These are phyloP conservation scores for Fraxinus quadrangulata DNA, from an alignment of 257 asterid species.

Conservation along the genomic window DNA sequence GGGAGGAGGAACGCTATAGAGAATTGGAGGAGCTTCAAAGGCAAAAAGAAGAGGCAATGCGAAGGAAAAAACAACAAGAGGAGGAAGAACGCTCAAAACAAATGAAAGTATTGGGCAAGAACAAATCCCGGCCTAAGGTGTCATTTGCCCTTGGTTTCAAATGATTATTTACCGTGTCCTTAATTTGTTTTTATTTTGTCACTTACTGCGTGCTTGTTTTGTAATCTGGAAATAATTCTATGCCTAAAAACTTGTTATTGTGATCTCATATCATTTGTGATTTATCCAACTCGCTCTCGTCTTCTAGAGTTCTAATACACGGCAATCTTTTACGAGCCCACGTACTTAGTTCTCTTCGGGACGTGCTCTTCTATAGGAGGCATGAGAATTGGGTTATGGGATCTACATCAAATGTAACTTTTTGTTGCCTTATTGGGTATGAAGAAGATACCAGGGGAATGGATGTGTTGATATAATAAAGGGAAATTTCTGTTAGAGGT, in stretches of 20 bases:
- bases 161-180: conserved; percentile 29
- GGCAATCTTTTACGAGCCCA: background rate
- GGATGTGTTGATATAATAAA: too few relatives aligned
- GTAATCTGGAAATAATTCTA: conserved; percentile 5
- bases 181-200: background rate
- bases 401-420: background rate
- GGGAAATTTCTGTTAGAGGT: too few relatives aligned
- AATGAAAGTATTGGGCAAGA: conserved; percentile 88
- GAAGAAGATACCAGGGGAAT: background rate
- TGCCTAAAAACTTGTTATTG: background rate
- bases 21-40: conserved; percentile 91
- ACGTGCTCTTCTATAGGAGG: too few relatives aligned
- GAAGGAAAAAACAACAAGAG: conserved; percentile 79
- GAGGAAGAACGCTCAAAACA: conserved; percentile 95
- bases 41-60: conserved; percentile 85
- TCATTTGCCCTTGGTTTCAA: conserved; percentile 82
- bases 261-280: background rate
- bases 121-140: conserved; percentile 89
- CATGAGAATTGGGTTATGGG: background rate
- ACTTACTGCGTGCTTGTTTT: conserved; percentile 4
- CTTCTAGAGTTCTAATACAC: background rate
- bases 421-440: background rate
- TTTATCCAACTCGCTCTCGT: background rate
- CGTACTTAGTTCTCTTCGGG: background rate
- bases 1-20: conserved; percentile 78